Evolutionary conservation across 2,329 filamentous ascomycete species (phyloP).

Genomic region (Ophiocordyceps unilateralis): DNA sequence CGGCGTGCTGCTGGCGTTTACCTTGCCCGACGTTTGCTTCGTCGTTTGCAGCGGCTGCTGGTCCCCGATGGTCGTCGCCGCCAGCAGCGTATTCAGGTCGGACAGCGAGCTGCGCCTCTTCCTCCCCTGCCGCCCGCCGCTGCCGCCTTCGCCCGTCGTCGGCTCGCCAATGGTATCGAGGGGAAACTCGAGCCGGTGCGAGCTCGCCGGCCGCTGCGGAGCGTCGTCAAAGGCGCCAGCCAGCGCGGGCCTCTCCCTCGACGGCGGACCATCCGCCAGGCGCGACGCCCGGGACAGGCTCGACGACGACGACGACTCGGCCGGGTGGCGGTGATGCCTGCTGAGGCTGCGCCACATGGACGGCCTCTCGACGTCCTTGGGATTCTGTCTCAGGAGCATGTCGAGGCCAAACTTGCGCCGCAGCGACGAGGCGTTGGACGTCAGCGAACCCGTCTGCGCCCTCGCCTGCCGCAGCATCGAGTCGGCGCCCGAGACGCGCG

Average conservation of each 20-base stretch:
- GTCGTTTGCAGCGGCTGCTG: conserved; percentile 33
- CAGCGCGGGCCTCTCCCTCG: conserved; percentile 42
- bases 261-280: conserved; percentile 25
- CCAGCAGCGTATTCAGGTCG: conserved; percentile 58
- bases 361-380: conserved; percentile 50
- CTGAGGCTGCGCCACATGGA: conserved; percentile 81
- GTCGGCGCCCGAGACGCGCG: background rate
- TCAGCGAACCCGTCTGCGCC: conserved; percentile 54
- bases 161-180: conserved; percentile 45
- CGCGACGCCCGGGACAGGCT: conserved; percentile 41
- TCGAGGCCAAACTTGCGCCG: conserved; percentile 72
- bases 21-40: conserved; percentile 37
- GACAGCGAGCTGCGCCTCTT: conserved; percentile 87
- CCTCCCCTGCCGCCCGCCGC: conserved; percentile 29
- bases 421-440: conserved; percentile 74
- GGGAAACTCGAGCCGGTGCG: conserved; percentile 35
- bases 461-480: conserved; percentile 8
- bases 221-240: conserved; percentile 44
- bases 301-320: conserved; percentile 16
- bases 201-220: conserved; percentile 36
- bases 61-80: conserved; percentile 32
- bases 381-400: conserved; percentile 58
- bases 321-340: conserved; percentile 40
- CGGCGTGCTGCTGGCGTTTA: conserved; percentile 16
- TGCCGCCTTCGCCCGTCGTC: conserved; percentile 8